Conservation (phyloP, 2,329 filamentous ascomycete genomes). For the Aspergillus aculeatinus region DNA sequence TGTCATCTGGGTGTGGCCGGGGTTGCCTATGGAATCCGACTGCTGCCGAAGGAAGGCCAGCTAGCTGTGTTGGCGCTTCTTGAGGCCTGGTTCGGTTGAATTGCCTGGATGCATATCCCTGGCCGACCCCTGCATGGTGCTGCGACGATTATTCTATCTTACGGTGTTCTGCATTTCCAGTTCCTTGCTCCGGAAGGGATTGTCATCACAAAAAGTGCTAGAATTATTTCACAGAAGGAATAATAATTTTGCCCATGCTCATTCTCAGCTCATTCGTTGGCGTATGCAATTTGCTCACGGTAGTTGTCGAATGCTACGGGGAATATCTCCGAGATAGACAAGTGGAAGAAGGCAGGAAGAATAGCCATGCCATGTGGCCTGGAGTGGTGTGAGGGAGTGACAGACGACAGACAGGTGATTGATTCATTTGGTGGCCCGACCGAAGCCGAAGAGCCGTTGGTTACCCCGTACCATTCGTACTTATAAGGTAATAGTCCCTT, state of each 20-base stretch:
- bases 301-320: background rate
- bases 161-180: conserved; percentile 13
- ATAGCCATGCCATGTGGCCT: no score
- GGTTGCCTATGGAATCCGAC: conserved; percentile 9
- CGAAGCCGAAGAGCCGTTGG: no score
- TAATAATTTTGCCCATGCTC: background rate
- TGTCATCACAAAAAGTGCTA: conserved; percentile 22
- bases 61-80: conserved; percentile 5
- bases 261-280: no score
- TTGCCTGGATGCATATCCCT: conserved; percentile 9
- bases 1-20: conserved; percentile 13
- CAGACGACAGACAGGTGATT: background rate
- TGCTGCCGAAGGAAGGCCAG: background rate
- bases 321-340: background rate
- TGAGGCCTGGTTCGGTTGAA: background rate
- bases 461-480: no score
- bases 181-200: conserved; percentile 15
- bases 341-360: no score
- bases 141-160: conserved; percentile 12
- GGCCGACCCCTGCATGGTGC: conserved; percentile 10
- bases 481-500: background rate
- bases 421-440: no score
- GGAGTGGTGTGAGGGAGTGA: background rate
- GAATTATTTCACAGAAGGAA: background rate
- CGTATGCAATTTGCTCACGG: no score